Base-by-base conservation (phyloP, 2,329 filamentous ascomycete genomes). In the Coniochaeta hoffmannii region DNA sequence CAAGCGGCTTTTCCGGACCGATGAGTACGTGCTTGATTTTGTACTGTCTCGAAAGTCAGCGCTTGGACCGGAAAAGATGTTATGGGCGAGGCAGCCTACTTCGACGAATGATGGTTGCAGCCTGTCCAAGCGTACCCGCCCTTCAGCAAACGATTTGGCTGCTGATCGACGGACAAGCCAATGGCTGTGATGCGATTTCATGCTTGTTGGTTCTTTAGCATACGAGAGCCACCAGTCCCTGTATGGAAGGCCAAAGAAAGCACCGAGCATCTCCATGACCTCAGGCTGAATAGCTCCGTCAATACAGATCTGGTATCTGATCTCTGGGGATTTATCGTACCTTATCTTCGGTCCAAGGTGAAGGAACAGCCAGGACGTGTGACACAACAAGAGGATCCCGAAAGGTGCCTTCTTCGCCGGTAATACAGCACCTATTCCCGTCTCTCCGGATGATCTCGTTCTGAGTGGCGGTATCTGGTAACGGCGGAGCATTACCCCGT, bases 151-250 rank as follows among this genome's bases (percentile, higher is more conserved):
- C n/a, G n/a, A n/a, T n/a, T n/a, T n/a, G n/a, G n/a, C n/a, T n/a
- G n/a, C n/a, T n/a, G n/a, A n/a, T n/a, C n/a, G n/a, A n/a, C n/a
- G n/a, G n/a, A n/a, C n/a, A n/a, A n/a, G n/a, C n/a, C n/a, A n/a
- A n/a, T n/a, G n/a, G n/a, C n/a, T n/a, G n/a, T n/a, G n/a, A n/a
- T n/a, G n/a, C n/a, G n/a, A n/a, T n/a, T n/a, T n/a, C n/a, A n/a
- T n/a, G n/a, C n/a, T 6, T 6, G 54, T 46, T 1, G 66, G 62
- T 10, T 60, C 26, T 22, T 49, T 14, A 35, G 53, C 53, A 55
- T 65, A 66, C 3, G 54, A 54, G n/a, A 68, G 55, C 67, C 68
- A 70, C 66, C 66, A 69, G 55, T 68, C 64, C 9, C 60, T 59
- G 53, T 70, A 68, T 1, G 57, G 56, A 4, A 54, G 59, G 2